phyloP scores from a whole-genome alignment of 106 monocot species.

The Ottelia alismoides region DNA sequence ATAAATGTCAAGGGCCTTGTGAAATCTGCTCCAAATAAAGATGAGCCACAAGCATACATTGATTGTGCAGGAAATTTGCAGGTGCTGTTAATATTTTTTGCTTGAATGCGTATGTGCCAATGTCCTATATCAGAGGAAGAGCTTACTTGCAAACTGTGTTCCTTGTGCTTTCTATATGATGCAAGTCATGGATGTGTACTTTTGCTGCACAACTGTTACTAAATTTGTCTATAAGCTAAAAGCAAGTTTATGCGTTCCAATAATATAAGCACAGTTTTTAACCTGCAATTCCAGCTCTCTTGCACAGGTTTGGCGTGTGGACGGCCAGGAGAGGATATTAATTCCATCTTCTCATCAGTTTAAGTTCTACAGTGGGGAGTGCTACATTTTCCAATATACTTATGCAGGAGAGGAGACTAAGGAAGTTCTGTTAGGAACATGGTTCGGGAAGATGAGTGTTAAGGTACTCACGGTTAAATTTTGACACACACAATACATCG shows the following conservation, averaged over 20 bases:
- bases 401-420: constrained; percentile 81
- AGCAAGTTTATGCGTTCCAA: no score
- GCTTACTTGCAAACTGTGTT: no score
- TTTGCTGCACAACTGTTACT: neutral
- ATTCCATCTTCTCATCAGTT: constrained; percentile 61
- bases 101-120: no score
- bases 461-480: no score
- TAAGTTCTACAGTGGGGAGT: constrained; percentile 90
- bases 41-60: constrained; percentile 77
- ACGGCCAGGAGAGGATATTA: constrained; percentile 68
- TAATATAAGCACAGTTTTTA: neutral
- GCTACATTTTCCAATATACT: constrained; percentile 90
- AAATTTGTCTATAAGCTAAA: neutral
- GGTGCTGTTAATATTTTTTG: no score
- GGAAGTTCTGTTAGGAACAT: constrained; percentile 84
- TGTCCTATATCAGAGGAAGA: no score
- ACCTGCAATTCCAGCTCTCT: constrained; percentile 5
- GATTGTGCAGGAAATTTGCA: constrained; percentile 88
- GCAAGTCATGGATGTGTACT: neutral
- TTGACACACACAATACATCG: no score
- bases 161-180: neutral
- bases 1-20: constrained; percentile 83
- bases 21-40: constrained; percentile 63
- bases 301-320: constrained; percentile 80
- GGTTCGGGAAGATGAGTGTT: constrained; percentile 83